Conservation (phyloP, 2,329 filamentous ascomycete genomes). For the Hymenoscyphus fraxineus region DNA sequence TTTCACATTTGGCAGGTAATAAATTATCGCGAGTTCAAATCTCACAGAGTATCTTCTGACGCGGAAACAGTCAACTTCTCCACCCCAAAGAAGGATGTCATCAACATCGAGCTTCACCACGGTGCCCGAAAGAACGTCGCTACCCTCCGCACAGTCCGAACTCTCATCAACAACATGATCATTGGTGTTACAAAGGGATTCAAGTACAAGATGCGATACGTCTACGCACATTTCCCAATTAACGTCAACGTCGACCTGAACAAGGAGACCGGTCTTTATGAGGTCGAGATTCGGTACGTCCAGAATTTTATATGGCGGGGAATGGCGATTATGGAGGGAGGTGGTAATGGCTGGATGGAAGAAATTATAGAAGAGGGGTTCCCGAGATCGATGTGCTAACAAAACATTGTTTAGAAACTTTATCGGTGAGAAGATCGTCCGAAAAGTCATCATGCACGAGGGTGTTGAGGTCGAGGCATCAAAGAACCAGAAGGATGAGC, state of each 20-base stretch:
- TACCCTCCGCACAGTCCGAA: slow-evolving; percentile 95
- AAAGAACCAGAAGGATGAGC: slow-evolving; percentile 95
- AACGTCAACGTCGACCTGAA: slow-evolving; percentile 99
- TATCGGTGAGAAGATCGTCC: slow-evolving; percentile 98
- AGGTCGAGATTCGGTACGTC: slow-evolving; percentile 95
- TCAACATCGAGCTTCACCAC: slow-evolving; percentile 99
- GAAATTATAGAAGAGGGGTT: background rate
- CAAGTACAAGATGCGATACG: slow-evolving; percentile 99
- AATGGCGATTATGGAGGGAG: background rate
- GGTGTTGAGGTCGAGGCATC: slow-evolving; percentile 91
- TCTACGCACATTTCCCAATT: slow-evolving; percentile 99
- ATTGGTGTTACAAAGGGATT: slow-evolving; percentile 97
- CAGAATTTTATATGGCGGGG: slow-evolving; percentile 7
- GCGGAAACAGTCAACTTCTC: slow-evolving; percentile 73
- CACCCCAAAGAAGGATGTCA: slow-evolving; percentile 75
- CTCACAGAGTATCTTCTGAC: no score
- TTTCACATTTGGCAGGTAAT: slow-evolving; percentile 73
- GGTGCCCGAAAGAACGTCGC: slow-evolving; percentile 96
- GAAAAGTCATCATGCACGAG: slow-evolving; percentile 80
- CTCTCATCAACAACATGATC: slow-evolving; percentile 98
- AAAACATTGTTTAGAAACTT: slow-evolving; percentile 65
- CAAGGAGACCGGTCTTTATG: slow-evolving; percentile 77
- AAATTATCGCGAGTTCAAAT: no score
- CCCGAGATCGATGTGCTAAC: background rate
- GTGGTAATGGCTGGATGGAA: background rate